phyloP scores from a whole-genome alignment of 169 alveolate species.

The Amoebophrya sp. region DNA sequence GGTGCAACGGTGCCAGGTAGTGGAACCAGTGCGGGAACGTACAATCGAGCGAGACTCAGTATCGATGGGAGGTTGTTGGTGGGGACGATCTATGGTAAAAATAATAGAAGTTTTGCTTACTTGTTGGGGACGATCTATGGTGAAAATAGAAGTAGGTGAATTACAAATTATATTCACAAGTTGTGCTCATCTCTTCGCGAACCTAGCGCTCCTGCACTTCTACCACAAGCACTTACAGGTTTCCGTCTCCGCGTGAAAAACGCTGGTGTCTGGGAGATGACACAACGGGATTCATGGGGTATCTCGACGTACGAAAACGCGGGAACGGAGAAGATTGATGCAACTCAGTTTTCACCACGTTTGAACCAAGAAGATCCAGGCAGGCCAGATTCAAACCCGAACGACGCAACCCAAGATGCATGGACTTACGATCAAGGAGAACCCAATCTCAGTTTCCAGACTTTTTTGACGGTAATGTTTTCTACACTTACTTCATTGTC shows the following conservation, averaged over 20 bases:
- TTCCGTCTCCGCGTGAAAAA: neutral
- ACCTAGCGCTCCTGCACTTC: too few relatives aligned
- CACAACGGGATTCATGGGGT: neutral
- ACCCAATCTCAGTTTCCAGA: neutral
- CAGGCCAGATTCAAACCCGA: neutral
- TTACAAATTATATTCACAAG: too few relatives aligned
- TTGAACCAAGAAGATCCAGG: neutral
- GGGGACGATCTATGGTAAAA: neutral
- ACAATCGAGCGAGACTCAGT: neutral
- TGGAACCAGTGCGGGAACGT: neutral
- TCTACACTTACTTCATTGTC: too few relatives aligned
- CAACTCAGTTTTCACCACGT: neutral
- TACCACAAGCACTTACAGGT: too few relatives aligned
- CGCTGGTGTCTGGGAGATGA: neutral
- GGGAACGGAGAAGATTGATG: neutral
- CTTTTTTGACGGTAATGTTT: too few relatives aligned
- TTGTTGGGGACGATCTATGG: neutral
- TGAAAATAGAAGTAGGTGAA: neutral
- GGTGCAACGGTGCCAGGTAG: neutral
- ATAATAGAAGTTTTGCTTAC: neutral
- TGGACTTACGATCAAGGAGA: neutral
- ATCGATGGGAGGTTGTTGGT: neutral
- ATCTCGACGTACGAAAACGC: neutral
- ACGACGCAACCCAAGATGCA: neutral
- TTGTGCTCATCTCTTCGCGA: too few relatives aligned